Evolutionary conservation across 257 asterid species (phyloP), one percentile per base, ranked within the genome.

Genomic region (Cordia subcordata): DNA sequence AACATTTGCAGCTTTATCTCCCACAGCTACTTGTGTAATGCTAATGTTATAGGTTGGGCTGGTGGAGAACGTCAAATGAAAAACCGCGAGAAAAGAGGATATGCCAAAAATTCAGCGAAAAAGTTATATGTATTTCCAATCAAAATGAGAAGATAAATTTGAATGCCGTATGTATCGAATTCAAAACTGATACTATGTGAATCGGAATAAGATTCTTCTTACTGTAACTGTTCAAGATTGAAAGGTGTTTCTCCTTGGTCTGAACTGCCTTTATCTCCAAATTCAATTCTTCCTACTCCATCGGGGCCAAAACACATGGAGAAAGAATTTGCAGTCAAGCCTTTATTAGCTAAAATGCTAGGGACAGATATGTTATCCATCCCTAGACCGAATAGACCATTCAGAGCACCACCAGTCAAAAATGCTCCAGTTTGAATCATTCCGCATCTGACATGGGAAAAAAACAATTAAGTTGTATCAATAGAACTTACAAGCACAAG

Each of bases 231-330:
- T 18, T 74, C 64, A 79, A 83, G 60, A 60, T 90, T 83, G 73
- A 93, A 76, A 10, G 95, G 87, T 27, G 99, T 93, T 60, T 62
- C 75, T 62, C 70, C 75, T 53, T 86, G 97, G 67, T 46, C 75
- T 10, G 82, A 60, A 64, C 80, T 72, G 56, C 95, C 97, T 72
- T 85, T 82, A 66, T 93, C 99, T 53, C 57, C 57, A 53, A 53
- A 53, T 20, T 20, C 57, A 13, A 53, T 21, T 22, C 57, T 53
- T 22, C 57, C 57, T 8, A 53, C 10, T 20, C n/a, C 38, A 53
- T 21, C 38, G 11, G 57, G 10, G 13, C 57, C 57, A 38, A n/a
- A 53, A 15, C 57, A 53, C 57, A 53, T 53, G 35, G 57, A 53
- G 17, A 53, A 53, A 22, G 57, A 22, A 33, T 53, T 23, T 22